These are phyloP conservation scores for Manihot esculenta DNA, from an alignment of 441 rosid species.

Conservation along the genomic window DNA sequence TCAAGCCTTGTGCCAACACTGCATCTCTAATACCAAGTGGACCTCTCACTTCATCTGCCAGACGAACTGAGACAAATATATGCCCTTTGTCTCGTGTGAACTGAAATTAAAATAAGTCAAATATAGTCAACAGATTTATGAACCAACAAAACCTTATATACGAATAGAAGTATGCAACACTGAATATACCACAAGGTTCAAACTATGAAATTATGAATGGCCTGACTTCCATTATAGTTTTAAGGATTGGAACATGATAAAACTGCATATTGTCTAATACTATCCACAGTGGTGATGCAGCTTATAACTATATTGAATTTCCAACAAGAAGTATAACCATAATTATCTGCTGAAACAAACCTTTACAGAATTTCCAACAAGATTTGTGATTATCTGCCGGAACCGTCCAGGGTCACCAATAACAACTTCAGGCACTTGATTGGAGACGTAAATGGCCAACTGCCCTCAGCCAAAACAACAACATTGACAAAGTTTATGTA, in stretches of 20 bases:
- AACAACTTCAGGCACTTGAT: constrained; percentile 73
- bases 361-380: constrained; percentile 95
- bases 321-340: not conserved
- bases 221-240: constrained; percentile 4
- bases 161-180: not conserved
- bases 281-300: not conserved
- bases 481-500: constrained; percentile 25
- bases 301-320: not conserved
- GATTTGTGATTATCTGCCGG: constrained; percentile 87
- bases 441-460: constrained; percentile 87
- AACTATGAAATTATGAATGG: too few species aligned
- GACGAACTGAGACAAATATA: constrained; percentile 83
- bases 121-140: constrained; percentile 17
- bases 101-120: constrained; percentile 42
- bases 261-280: not conserved
- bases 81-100: constrained; percentile 84
- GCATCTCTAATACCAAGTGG: constrained; percentile 43
- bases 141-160: constrained; percentile 11
- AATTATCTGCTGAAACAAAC: constrained; percentile 35
- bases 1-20: constrained; percentile 55
- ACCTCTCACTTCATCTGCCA: constrained; percentile 62
- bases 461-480: constrained; percentile 39
- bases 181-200: not conserved
- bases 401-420: constrained; percentile 88
- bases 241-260: not conserved